phyloP scores from a whole-genome alignment of 345 rosid species.

The Camelina sativa region DNA sequence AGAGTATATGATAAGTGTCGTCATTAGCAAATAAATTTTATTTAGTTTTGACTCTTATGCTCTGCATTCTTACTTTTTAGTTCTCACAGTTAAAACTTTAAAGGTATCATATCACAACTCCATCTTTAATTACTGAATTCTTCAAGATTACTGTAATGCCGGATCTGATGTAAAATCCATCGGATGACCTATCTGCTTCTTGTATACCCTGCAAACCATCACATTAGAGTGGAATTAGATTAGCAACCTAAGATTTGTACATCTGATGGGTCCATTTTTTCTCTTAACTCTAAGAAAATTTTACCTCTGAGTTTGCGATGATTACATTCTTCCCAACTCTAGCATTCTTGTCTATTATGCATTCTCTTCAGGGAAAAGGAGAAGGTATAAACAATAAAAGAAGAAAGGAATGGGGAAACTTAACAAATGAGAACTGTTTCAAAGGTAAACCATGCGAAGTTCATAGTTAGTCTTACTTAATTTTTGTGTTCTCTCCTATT shows the following conservation, averaged over 20 bases:
- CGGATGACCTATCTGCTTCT: slow-evolving; percentile 85
- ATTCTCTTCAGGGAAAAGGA: slow-evolving; percentile 57
- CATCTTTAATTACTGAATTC: slow-evolving; percentile 70
- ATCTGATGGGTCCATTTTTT: background rate
- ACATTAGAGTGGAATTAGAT: slow-evolving; percentile 22
- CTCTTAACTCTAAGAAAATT: background rate
- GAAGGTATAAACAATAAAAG: slow-evolving; percentile 1
- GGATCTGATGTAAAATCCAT: slow-evolving; percentile 87
- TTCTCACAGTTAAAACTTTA: slow-evolving; percentile 36
- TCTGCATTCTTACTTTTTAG: slow-evolving; percentile 23
- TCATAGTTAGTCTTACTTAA: slow-evolving; percentile 53
- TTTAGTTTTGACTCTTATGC: slow-evolving; percentile 17
- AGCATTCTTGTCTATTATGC: slow-evolving; percentile 96
- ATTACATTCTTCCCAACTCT: slow-evolving; percentile 89
- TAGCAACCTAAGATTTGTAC: slow-evolving; percentile 18
- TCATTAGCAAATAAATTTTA: slow-evolving; percentile 15
- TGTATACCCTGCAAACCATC: slow-evolving; percentile 63
- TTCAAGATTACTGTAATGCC: slow-evolving; percentile 68
- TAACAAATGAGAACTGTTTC: slow-evolving; percentile 14
- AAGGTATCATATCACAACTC: slow-evolving; percentile 61
- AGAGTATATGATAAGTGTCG: slow-evolving; percentile 2
- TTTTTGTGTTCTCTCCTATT: slow-evolving; percentile 84
- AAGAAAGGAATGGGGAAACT: slow-evolving; percentile 16
- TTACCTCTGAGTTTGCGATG: slow-evolving; percentile 87
- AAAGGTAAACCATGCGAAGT: slow-evolving; percentile 30